Evolutionary conservation across 139 green algal species (phyloP).

Genomic region (Micromonas commoda): DNA sequence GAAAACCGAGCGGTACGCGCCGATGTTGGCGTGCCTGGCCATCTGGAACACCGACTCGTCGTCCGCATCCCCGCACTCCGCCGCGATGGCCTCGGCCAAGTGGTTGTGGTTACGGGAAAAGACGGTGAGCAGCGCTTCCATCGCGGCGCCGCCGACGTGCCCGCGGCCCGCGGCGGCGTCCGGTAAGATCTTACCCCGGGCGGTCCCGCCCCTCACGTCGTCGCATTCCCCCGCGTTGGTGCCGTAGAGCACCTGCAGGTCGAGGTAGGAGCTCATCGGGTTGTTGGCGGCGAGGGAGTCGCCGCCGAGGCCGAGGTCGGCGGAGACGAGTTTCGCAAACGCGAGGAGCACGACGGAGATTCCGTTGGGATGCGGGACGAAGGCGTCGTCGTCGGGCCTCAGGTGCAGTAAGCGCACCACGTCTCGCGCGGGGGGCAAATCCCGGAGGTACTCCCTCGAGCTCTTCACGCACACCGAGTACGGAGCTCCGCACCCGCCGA

Average conservation of each 20-base stretch:
- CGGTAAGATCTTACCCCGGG: too few species aligned
- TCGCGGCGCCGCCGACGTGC: neutral
- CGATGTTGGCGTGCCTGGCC: neutral
- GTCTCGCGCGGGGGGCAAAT: neutral
- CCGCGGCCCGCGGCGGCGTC: too few species aligned
- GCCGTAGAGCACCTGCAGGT: neutral
- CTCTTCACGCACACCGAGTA: neutral
- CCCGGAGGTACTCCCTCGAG: too few species aligned
- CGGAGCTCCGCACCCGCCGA: neutral
- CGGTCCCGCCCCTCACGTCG: too few species aligned
- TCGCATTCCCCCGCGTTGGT: too few species aligned
- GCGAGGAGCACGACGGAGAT: neutral
- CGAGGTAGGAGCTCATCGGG: neutral
- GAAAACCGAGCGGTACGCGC: neutral
- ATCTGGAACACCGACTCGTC: neutral
- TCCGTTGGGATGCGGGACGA: neutral
- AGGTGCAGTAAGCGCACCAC: neutral
- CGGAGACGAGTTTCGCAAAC: neutral
- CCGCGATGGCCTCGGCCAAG: neutral
- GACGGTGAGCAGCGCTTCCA: neutral
- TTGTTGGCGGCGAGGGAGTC: neutral
- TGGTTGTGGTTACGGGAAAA: neutral
- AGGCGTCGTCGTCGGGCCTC: neutral
- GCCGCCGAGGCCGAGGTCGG: neutral
- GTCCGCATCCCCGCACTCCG: neutral